phyloP scores from a whole-genome alignment of 2,329 filamentous ascomycete genomes.

The Stemphylium vesicarium region DNA sequence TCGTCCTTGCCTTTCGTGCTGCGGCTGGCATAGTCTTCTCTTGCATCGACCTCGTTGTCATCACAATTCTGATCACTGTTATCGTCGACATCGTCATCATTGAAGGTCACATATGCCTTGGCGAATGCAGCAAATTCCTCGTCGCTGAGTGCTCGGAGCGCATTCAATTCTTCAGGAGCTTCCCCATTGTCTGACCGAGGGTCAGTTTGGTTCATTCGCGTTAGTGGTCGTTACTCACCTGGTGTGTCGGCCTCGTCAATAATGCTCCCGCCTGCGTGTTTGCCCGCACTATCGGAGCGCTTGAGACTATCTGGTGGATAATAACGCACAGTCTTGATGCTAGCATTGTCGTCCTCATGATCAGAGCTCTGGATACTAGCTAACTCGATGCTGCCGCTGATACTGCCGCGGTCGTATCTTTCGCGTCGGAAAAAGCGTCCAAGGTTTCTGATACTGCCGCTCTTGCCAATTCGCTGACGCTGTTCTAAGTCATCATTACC shows the following conservation, averaged over 20 bases:
- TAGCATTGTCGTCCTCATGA: not conserved
- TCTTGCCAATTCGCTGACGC: not conserved
- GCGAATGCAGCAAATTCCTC: not conserved
- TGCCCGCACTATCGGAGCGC: not conserved
- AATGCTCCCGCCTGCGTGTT: not conserved
- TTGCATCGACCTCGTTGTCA: not conserved
- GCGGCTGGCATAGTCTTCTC: not conserved
- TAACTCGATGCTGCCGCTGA: not conserved
- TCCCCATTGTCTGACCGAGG: not conserved
- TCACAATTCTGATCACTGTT: not conserved
- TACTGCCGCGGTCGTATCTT: not conserved
- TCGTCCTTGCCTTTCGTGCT: not conserved
- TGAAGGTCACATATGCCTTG: not conserved
- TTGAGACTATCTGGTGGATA: not conserved
- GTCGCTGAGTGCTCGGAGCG: not conserved
- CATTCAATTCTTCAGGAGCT: not conserved
- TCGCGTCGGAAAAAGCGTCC: slow-evolving; percentile 4
- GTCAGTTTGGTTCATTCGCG: not conserved
- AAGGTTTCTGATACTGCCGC: slow-evolving; percentile 5
- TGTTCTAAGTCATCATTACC: not conserved
- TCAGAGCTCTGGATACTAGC: not conserved
- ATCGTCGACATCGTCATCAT: not conserved
- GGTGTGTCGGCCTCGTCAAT: not conserved
- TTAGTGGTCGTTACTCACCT: not conserved
- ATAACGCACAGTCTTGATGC: not conserved